Evolutionary conservation across 345 rosid genomes (phyloP), one percentile per base, ranked within the genome.

Genomic region (Populus euphratica): DNA sequence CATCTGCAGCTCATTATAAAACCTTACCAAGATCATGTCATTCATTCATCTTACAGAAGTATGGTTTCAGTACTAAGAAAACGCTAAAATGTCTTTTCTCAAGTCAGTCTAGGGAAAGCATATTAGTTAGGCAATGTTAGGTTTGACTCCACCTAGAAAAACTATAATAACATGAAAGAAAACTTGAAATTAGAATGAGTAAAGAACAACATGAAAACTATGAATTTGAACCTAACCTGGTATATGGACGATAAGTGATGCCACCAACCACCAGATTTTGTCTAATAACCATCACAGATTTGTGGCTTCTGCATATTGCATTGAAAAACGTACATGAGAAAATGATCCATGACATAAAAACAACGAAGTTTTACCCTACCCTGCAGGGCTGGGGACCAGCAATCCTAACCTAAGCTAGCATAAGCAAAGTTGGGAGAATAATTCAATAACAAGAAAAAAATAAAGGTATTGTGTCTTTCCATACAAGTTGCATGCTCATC

Each of bases 281-380:
- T 74, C 99, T 87, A 77, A 94, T 90, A 81, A 96, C 96, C 99
- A 96, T 96, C 70, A 96, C 92, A n/a, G 98, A 96, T 81, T 92
- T 96, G 78, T 96, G 99, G 81, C 83, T 96, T 90, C 99, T 96
- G 88, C 33, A 72, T 38, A 86, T 69, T 68, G 81, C 73, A 52
- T 33, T 61, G 76, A 63, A 72, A 83, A 76, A 38, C 25, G 65
- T 36, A 6, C 44, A 66, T 25, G 52, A 70, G n/a, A 38, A 41
- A 69, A 69, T 9, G 25, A 69, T 31, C 62, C 13, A 1, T 56
- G 9, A 0, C 27, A 23, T n/a, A n/a, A n/a, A 59, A n/a, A 23
- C 25, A 25, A 59, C 14, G 25, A 59, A 11, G 27, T 59, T 59
- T 59, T 23, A 59, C 64, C 29, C 64, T 59, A 12, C 16, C 3